These are phyloP conservation scores for Periconia sp. DNA, from an alignment of 2,329 filamentous ascomycete genomes.

Conservation along the genomic window DNA sequence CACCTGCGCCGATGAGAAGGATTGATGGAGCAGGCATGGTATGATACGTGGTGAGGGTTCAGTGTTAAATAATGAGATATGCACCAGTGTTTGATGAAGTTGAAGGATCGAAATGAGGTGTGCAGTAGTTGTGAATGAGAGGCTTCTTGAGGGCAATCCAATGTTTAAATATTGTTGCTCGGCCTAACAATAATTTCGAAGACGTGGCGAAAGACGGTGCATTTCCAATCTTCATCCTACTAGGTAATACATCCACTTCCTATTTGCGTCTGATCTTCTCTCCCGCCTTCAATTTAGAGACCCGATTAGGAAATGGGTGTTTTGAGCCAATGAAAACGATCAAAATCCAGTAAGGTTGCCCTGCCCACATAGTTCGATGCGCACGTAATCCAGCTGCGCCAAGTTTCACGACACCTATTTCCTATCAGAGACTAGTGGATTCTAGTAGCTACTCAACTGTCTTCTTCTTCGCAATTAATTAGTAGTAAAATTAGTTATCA, in stretches of 20 bases:
- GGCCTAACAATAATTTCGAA: slow-evolving; percentile 8
- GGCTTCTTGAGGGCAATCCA: slow-evolving; percentile 9
- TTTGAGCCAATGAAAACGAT: slow-evolving; percentile 12
- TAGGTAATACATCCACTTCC: slow-evolving; percentile 11
- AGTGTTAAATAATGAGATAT: slow-evolving; percentile 11
- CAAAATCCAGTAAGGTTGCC: slow-evolving; percentile 12
- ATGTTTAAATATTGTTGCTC: slow-evolving; percentile 13
- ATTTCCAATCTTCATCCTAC: slow-evolving; percentile 11
- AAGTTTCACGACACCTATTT: slow-evolving; percentile 7
- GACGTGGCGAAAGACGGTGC: slow-evolving; percentile 9
- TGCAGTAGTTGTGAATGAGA: slow-evolving; percentile 11
- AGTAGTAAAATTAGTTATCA: too few relatives aligned
- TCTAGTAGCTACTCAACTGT: slow-evolving; percentile 8
- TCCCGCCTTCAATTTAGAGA: slow-evolving; percentile 9
- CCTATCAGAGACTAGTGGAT: slow-evolving; percentile 10
- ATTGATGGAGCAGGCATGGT: slow-evolving; percentile 11
- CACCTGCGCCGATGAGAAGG: slow-evolving; percentile 12
- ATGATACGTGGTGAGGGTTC: slow-evolving; percentile 9
- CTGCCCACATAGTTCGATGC: slow-evolving; percentile 7
- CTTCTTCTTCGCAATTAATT: too few relatives aligned
- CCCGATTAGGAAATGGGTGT: slow-evolving; percentile 13
- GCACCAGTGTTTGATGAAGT: slow-evolving; percentile 9
- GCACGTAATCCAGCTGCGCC: slow-evolving; percentile 7
- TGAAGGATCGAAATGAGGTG: slow-evolving; percentile 11
- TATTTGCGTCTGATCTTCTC: slow-evolving; percentile 12